Base-by-base conservation (phyloP, 2,329 filamentous ascomycete genomes). In the Atkinsonella texensis region DNA sequence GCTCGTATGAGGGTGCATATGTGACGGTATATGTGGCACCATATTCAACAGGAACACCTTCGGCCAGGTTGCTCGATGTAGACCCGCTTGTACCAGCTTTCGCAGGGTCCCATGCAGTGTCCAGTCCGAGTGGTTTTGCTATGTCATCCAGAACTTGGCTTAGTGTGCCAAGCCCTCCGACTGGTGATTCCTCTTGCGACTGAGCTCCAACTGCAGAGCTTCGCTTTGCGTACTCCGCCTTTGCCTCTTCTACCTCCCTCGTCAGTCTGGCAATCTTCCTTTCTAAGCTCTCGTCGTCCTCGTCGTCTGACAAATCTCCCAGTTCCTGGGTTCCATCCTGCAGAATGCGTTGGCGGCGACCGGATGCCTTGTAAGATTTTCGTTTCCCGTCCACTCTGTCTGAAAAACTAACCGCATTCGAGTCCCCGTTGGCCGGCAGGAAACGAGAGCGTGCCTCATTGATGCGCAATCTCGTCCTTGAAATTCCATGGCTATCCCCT, bases 301-400 rank as follows among this genome's bases (percentile, higher is more conserved):
- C 86, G n/a, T 81, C 83, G 53, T 89, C 87, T 58, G 85, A 90
- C 15, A 87, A 70, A 57, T 91, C 86, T 2, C 83, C 87, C 17
- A 85, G 72, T 60, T 86, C 81, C 59, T 83, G 76, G 1, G 77
- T 81, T 7, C 80, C 82, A 57, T 84, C 78, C 52, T 81, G 70
- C 42, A 81, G 69, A 52, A 82, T 76, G 49, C 80, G 76, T 56
- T 83, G 78, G 53, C 82, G 78, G 48, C 85, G 79, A 46, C 77
- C 87, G 7, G 85, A 84, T 38, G 83, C 83, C 58, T 82, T 83
- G 71, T 96, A 96, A 23, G 88, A 88, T 67, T 86, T 88, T 56
- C 87, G 80, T 66, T 91, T 91, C 46, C 81, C 81, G 53, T 82
- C 83, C 39, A 97, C 83, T 50, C 90, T 84, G 67, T 96, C 90